Conservation (phyloP, 768 basidiomycete species). For the Pulveroboletus sp. region DNA sequence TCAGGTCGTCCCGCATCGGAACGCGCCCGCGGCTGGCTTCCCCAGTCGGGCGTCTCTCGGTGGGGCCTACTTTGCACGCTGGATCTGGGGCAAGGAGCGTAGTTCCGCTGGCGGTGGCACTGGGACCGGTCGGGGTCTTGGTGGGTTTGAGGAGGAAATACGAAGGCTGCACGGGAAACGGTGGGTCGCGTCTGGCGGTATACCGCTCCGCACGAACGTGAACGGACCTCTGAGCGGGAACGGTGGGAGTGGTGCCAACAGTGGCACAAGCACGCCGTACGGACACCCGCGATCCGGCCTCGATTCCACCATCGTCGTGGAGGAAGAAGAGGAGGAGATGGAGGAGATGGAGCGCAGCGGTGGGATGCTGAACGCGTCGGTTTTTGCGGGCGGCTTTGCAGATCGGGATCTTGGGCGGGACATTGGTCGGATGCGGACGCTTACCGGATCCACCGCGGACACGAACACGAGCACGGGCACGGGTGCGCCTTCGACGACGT, state of each 20-base stretch:
- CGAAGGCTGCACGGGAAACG: slow-evolving; percentile 64
- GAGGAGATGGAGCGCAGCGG: slow-evolving; percentile 47
- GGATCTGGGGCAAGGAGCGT: slow-evolving; percentile 77
- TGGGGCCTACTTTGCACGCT: slow-evolving; percentile 73
- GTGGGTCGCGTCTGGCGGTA: slow-evolving; percentile 65
- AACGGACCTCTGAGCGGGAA: slow-evolving; percentile 35
- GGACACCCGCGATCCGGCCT: slow-evolving; percentile 51
- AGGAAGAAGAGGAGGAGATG: slow-evolving; percentile 76
- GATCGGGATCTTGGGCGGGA: slow-evolving; percentile 37
- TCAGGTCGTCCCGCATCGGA: slow-evolving; percentile 62
- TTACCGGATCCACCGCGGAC: slow-evolving; percentile 44
- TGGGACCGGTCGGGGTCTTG: slow-evolving; percentile 37
- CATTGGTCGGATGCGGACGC: slow-evolving; percentile 47
- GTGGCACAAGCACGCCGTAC: slow-evolving; percentile 67
- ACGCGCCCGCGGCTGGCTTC: slow-evolving; percentile 65
- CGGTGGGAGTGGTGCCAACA: slow-evolving; percentile 50
- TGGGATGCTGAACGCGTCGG: slow-evolving; percentile 27
- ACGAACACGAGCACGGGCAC: slow-evolving; percentile 30
- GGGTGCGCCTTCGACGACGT: slow-evolving; percentile 44
- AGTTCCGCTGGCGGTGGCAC: slow-evolving; percentile 26
- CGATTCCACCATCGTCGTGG: slow-evolving; percentile 49
- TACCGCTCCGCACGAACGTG: slow-evolving; percentile 55
- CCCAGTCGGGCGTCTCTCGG: slow-evolving; percentile 69
- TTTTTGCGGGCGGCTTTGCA: slow-evolving; percentile 35
- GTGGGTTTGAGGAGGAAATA: slow-evolving; percentile 78